These are phyloP conservation scores for Crithidia expoeki DNA, from an alignment of 208 protist genomes.

Conservation along the genomic window DNA sequence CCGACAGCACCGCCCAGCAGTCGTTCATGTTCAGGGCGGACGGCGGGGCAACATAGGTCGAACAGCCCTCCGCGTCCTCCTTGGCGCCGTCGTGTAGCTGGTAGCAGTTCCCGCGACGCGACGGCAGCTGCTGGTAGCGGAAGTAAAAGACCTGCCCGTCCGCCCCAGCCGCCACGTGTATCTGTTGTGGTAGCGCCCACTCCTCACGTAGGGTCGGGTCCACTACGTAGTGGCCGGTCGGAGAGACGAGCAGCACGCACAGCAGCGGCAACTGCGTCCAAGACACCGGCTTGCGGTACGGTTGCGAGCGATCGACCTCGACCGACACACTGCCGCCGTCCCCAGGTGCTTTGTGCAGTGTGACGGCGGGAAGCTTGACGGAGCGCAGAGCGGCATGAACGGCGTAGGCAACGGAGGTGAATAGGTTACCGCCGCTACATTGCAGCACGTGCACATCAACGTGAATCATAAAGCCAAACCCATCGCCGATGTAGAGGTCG, in stretches of 20 bases:
- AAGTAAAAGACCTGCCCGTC: conserved; percentile 61
- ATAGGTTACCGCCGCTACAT: conserved; percentile 60
- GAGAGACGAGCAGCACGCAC: conserved; percentile 57
- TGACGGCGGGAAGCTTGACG: conserved; percentile 61
- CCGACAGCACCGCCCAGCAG: conserved; percentile 44
- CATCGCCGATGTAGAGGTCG: conserved; percentile 76
- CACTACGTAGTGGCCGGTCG: conserved; percentile 81
- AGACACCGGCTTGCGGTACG: conserved; percentile 53
- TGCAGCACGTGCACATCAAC: conserved; percentile 85
- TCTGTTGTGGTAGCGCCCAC: conserved; percentile 78
- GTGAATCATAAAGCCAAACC: conserved; percentile 78
- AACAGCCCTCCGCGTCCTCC: conserved; percentile 16
- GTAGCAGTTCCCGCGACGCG: conserved; percentile 62
- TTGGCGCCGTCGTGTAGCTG: conserved; percentile 24
- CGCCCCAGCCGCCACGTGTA: conserved; percentile 63
- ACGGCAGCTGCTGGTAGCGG: conserved; percentile 71
- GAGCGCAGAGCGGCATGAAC: conserved; percentile 70
- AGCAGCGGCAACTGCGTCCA: conserved; percentile 72
- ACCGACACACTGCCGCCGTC: conserved; percentile 56
- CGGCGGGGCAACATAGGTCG: conserved; percentile 18
- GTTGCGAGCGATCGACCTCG: conserved; percentile 72
- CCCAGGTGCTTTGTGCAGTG: conserved; percentile 53
- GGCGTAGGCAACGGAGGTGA: conserved; percentile 52
- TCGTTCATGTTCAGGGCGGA: conserved; percentile 33
- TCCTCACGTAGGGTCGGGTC: conserved; percentile 79